These are phyloP conservation scores for Trametes coccinea DNA, from an alignment of 768 basidiomycete species.

Conservation along the genomic window DNA sequence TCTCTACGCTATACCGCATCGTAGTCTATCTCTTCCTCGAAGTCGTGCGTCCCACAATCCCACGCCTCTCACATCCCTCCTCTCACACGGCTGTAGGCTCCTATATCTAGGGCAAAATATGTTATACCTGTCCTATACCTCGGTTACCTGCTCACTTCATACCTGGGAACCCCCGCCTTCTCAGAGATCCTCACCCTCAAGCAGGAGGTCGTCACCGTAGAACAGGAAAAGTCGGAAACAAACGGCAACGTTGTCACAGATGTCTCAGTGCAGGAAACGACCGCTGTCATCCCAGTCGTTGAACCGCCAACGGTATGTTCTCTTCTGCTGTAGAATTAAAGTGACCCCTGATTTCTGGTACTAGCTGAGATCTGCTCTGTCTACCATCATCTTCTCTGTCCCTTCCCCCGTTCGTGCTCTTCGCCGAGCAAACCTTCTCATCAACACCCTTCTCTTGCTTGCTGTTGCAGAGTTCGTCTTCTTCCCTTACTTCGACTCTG, in stretches of 20 bases:
- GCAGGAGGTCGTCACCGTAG: conserved; percentile 13
- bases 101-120: conserved; percentile 37
- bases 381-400: conserved; percentile 34
- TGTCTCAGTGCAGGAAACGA: conserved; percentile 6
- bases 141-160: conserved; percentile 25
- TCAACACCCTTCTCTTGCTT: conserved; percentile 42
- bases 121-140: conserved; percentile 33
- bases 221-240: conserved; percentile 12
- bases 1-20: conserved; percentile 44
- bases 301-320: conserved; percentile 10
- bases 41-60: conserved; percentile 39
- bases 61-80: neutral
- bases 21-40: conserved; percentile 50
- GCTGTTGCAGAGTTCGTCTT: conserved; percentile 49
- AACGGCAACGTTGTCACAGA: conserved; percentile 16
- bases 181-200: conserved; percentile 8
- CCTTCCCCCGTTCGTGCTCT: conserved; percentile 32
- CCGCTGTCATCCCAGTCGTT: neutral
- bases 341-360: neutral
- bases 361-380: conserved; percentile 15
- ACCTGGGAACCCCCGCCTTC: conserved; percentile 15
- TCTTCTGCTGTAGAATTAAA: neutral
- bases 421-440: conserved; percentile 30
- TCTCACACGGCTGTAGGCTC: conserved; percentile 36
- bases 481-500: conserved; percentile 57